Conservation (phyloP, 2,329 filamentous ascomycete species). For the Eutypa lata region DNA sequence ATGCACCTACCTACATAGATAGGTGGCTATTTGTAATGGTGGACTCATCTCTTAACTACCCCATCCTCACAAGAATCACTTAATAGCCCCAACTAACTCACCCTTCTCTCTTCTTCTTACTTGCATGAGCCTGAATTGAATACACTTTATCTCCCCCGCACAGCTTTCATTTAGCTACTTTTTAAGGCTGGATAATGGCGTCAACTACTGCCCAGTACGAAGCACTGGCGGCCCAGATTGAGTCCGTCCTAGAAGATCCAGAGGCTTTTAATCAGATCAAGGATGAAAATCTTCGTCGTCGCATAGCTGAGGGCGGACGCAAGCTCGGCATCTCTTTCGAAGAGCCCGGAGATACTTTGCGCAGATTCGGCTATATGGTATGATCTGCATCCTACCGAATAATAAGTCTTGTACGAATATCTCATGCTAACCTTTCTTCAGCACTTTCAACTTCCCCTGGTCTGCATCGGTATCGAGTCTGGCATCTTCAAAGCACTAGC, state of each 20-base stretch:
- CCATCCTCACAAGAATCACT: background rate
- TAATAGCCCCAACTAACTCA: background rate
- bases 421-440: background rate
- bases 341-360: slow-evolving; percentile 3
- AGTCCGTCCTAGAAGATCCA: background rate
- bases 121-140: background rate
- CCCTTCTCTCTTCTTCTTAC: background rate
- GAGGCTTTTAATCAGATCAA: background rate
- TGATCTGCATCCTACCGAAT: background rate
- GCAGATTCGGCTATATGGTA: slow-evolving; percentile 6
- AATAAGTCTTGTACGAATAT: background rate
- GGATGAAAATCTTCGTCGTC: slow-evolving; percentile 5
- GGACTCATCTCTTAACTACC: background rate
- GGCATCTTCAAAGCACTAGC: slow-evolving; percentile 3
- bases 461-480: slow-evolving; percentile 3
- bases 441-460: slow-evolving; percentile 7
- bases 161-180: background rate
- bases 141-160: background rate
- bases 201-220: slow-evolving; percentile 3
- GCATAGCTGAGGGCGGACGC: slow-evolving; percentile 4
- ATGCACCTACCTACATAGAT: background rate
- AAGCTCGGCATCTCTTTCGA: slow-evolving; percentile 5
- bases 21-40: background rate
- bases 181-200: background rate
- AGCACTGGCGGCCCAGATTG: slow-evolving; percentile 6